Conservation (phyloP, 441 rosid genomes). For the Pelargonium australe region DNA sequence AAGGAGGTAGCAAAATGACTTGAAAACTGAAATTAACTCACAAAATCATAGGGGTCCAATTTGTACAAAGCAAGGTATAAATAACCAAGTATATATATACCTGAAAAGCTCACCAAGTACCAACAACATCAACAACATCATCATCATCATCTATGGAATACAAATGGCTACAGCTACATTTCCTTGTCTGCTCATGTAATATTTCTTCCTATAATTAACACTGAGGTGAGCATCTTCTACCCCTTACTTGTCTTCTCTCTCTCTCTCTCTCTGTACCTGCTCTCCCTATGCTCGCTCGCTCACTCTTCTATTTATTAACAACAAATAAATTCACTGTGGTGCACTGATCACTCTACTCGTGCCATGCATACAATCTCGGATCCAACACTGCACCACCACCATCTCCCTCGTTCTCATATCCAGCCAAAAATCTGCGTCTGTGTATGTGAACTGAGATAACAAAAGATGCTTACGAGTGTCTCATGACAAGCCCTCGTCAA, state of each 20-base stretch:
- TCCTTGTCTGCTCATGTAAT: conserved; percentile 18
- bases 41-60: conserved; percentile 21
- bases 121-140: conserved; percentile 7
- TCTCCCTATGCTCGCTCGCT: background rate
- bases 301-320: conserved; percentile 26
- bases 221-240: conserved; percentile 20
- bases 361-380: conserved; percentile 2
- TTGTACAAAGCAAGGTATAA: conserved; percentile 30
- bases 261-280: conserved; percentile 22
- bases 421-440: conserved; percentile 8
- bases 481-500: conserved; percentile 38
- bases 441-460: conserved; percentile 16
- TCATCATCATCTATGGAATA: conserved; percentile 25
- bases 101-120: conserved; percentile 26
- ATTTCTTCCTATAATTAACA: conserved; percentile 26
- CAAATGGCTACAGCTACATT: conserved; percentile 30
- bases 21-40: conserved; percentile 10
- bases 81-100: conserved; percentile 31
- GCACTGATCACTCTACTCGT: background rate
- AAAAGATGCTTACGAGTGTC: background rate
- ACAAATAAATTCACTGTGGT: conserved; percentile 19
- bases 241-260: conserved; percentile 16
- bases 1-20: too few species aligned
- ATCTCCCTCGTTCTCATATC: background rate
- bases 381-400: background rate